Conservation (phyloP, 2,329 filamentous ascomycete genomes). For the Alternaria longipes region DNA sequence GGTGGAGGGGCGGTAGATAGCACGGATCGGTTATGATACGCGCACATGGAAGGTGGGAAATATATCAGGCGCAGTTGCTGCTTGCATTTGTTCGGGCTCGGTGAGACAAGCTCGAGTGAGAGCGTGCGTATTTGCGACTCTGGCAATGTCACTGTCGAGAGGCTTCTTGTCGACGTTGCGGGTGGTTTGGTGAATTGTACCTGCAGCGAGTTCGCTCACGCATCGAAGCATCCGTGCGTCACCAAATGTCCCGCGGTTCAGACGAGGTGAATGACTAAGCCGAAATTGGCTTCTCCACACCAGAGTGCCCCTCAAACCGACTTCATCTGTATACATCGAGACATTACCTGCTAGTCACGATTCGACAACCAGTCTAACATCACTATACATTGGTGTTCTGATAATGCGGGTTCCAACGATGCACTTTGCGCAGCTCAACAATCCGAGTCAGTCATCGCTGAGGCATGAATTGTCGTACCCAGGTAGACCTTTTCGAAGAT, state of each 20-base stretch:
- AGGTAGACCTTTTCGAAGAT: not conserved
- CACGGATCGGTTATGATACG: slow-evolving; percentile 45
- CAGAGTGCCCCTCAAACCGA: not conserved
- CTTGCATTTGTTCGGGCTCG: slow-evolving; percentile 46
- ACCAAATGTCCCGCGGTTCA: slow-evolving; percentile 21
- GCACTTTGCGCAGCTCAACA: not conserved
- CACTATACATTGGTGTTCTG: not conserved
- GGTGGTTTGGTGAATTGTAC: slow-evolving; percentile 31
- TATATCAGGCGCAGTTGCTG: slow-evolving; percentile 46
- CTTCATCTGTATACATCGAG: not conserved
- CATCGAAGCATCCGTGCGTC: slow-evolving; percentile 25
- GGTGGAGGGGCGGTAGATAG: slow-evolving; percentile 47
- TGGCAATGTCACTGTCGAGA: slow-evolving; percentile 23
- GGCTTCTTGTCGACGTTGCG: slow-evolving; percentile 11
- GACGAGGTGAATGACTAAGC: slow-evolving; percentile 20
- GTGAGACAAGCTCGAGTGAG: slow-evolving; percentile 31
- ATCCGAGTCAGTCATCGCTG: not conserved
- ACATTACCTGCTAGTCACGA: not conserved
- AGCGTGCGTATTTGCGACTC: slow-evolving; percentile 28
- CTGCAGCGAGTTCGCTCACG: slow-evolving; percentile 35
- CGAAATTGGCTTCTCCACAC: slow-evolving; percentile 6
- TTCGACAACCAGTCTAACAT: too few species aligned
- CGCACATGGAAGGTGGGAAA: slow-evolving; percentile 47
- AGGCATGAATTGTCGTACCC: not conserved
- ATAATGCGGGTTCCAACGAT: not conserved